Base-by-base conservation (phyloP, 768 basidiomycete species). In the Paxillus involutus region DNA sequence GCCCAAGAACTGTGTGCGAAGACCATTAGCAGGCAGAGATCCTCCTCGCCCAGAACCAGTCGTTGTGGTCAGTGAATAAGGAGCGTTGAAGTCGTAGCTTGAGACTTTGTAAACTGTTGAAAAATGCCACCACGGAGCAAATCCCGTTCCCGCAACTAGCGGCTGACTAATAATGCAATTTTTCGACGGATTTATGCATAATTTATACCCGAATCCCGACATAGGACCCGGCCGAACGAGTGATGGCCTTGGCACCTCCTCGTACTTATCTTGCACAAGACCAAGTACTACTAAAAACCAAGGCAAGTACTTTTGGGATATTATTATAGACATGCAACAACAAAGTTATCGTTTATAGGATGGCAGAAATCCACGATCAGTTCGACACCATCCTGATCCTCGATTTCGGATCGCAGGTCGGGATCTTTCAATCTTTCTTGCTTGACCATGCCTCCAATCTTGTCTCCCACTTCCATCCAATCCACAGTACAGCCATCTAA, bases 361-460 rank as follows among this genome's bases (percentile, higher is more conserved):
- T 91, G 89, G 78, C 87, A 12, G 91, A 93, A 70, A 97, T 97
- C 63, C 93, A 96, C 73, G 88, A 92, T 71, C 86, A 94, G 60
- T 98, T 96, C 69, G 94, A 98, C 66, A 95, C 95, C 21, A 86
- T 98, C 59, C 85, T 98, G 41, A 97, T 98, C 64, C 77, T 98
- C 33, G 96, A 98, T 72, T 98, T 98, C 72, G 96, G 96, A 50
- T 97, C 94, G 10, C 95, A 94, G 82, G 94, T 96, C 63, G 59
- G 62, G 75, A 47, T 21, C 12, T 4, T 29, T 44, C n/a, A 9
- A 19, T 42, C 36, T n/a, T 51, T 52, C 39, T 49, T 62, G 41
- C 57, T 44, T 47, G 53, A 56, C 56, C 49, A 37, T 8, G 46
- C 33, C 14, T 59, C 55, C 41, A 26, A 57, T 52, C 47, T 50